A percentile compares a stretch with the other conserved stretches of the same genome.
Evolutionary conservation across 108 stramenopile species (phyloP).

Genomic region (Fragilariopsis cylindrus): DNA sequence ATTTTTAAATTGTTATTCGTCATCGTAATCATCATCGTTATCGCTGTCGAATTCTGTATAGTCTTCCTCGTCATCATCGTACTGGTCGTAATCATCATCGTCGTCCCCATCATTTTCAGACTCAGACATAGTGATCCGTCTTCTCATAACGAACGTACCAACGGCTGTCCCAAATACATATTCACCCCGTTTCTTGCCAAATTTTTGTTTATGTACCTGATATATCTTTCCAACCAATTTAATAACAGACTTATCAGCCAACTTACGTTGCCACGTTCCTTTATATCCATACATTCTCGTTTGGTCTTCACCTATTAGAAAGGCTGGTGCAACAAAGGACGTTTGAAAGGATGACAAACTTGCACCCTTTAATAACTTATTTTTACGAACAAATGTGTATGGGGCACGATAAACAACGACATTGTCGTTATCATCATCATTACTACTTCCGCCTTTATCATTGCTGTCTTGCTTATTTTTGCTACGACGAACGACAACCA

Average conservation of each 20-base stretch:
- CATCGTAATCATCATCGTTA: constrained; percentile 22
- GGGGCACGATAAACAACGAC: constrained; percentile 16
- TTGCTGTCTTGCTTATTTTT: not conserved
- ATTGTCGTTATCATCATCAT: constrained; percentile 11
- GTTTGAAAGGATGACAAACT: constrained; percentile 36
- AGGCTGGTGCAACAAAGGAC: constrained; percentile 52
- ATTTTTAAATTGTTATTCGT: too few species aligned
- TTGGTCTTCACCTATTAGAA: constrained; percentile 40
- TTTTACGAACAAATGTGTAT: constrained; percentile 25
- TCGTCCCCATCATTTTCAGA: constrained; percentile 15
- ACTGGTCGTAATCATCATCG: constrained; percentile 32
- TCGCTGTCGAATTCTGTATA: constrained; percentile 12
- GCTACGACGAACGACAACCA: constrained; percentile 17
- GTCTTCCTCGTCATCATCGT: constrained; percentile 16
- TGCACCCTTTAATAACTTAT: constrained; percentile 11
- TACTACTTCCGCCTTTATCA: constrained; percentile 7
- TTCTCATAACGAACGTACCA: constrained; percentile 56
- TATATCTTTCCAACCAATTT: constrained; percentile 55
- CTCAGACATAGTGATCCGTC: constrained; percentile 25
- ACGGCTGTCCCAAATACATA: constrained; percentile 23
- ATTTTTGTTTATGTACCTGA: constrained; percentile 30
- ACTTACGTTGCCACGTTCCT: constrained; percentile 46
- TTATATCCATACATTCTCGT: constrained; percentile 39
- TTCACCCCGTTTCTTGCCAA: constrained; percentile 26
- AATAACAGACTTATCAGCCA: constrained; percentile 47